phyloP scores from a whole-genome alignment of 441 rosid genomes.

The Gossypium aridum region DNA sequence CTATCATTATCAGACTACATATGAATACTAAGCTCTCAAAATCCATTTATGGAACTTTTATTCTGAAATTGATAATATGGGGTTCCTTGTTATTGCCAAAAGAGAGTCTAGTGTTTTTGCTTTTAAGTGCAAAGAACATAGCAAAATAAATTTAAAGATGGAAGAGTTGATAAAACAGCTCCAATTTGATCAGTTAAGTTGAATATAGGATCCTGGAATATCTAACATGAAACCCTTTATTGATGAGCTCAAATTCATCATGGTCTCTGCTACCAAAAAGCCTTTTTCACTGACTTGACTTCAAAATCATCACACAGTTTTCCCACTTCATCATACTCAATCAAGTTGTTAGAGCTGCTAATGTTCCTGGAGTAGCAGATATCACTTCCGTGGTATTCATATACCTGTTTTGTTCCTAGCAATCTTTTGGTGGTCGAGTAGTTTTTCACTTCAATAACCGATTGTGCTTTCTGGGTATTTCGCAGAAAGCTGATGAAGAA shows the following conservation, averaged over 20 bases:
- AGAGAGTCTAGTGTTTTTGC: not conserved
- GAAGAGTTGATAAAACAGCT: not conserved
- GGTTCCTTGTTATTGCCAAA: not conserved
- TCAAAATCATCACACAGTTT: conserved; percentile 23
- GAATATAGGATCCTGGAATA: not conserved
- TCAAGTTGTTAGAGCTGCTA: conserved; percentile 58
- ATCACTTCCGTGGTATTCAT: conserved; percentile 33
- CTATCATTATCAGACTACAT: not conserved
- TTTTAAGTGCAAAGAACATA: not conserved
- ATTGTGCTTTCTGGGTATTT: conserved; percentile 54
- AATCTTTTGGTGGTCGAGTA: conserved; percentile 38
- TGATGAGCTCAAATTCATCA: not conserved
- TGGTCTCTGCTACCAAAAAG: not conserved
- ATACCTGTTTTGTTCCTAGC: conserved; percentile 53
- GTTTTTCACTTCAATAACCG: conserved; percentile 47
- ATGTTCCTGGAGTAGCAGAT: conserved; percentile 74
- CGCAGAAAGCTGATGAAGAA: conserved; percentile 25
- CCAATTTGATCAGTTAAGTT: not conserved
- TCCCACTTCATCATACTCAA: conserved; percentile 40
- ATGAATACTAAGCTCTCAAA: not conserved
- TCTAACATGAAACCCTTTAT: not conserved
- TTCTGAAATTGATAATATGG: not conserved
- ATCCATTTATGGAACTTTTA: not conserved
- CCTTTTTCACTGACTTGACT: not conserved
- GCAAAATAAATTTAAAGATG: not conserved